Conservation (phyloP, 2,329 filamentous ascomycete genomes). For the Neonectria coccinea region DNA sequence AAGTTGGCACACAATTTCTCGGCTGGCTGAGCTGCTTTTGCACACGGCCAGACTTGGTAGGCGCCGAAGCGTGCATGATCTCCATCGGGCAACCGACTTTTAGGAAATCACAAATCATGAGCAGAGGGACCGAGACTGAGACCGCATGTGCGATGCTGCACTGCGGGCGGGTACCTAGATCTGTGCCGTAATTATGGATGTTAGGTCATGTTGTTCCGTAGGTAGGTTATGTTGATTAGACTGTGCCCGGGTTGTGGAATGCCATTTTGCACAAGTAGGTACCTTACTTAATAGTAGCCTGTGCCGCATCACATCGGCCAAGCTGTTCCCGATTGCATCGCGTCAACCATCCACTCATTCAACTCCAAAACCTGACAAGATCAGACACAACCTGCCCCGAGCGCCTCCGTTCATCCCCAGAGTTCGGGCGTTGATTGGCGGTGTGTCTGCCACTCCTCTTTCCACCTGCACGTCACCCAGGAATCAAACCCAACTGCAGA, state of each 20-base stretch:
- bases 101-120: slow-evolving; percentile 9
- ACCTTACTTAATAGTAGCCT: background rate
- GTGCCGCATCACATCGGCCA: background rate
- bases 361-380: slow-evolving; percentile 21
- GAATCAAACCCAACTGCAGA: slow-evolving; percentile 24
- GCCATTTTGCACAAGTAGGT: background rate
- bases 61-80: slow-evolving; percentile 15
- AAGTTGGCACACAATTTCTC: background rate
- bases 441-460: slow-evolving; percentile 27
- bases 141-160: background rate
- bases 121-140: slow-evolving; percentile 12
- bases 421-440: slow-evolving; percentile 38
- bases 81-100: slow-evolving; percentile 9
- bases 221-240: background rate
- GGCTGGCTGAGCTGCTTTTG: slow-evolving; percentile 15
- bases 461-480: slow-evolving; percentile 38
- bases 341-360: slow-evolving; percentile 2
- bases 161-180: slow-evolving; percentile 12
- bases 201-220: too few species aligned
- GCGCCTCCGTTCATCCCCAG: slow-evolving; percentile 32
- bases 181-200: background rate
- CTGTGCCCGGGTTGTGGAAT: background rate
- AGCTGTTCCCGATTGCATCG: slow-evolving; percentile 11
- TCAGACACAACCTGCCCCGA: slow-evolving; percentile 39
- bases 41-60: slow-evolving; percentile 18